Percentiles rank a stretch among this genome's conserved stretches.
phyloP scores from a whole-genome alignment of 371 early-diverging fungal genomes.

The Entomophthora muscae region DNA sequence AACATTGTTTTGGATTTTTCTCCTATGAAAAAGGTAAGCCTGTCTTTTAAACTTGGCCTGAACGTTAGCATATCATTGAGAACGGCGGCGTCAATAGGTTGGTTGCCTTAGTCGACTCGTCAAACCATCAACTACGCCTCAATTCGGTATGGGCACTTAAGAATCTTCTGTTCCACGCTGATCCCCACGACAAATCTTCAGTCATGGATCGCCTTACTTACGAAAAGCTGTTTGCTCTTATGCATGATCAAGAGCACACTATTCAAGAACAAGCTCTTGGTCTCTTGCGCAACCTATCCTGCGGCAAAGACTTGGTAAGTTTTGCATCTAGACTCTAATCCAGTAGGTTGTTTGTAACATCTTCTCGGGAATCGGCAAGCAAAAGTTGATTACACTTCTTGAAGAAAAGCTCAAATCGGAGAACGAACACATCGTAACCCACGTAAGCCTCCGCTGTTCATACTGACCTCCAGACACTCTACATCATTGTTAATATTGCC shows the following conservation, averaged over 20 bases:
- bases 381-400: slow-evolving; percentile 34
- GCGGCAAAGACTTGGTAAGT: slow-evolving; percentile 33
- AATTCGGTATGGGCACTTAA: slow-evolving; percentile 77
- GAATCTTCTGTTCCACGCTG: slow-evolving; percentile 57
- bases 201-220: slow-evolving; percentile 55
- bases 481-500: slow-evolving; percentile 50
- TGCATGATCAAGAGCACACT: slow-evolving; percentile 34
- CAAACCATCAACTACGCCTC: slow-evolving; percentile 30
- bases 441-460: slow-evolving; percentile 13
- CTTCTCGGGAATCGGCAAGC: slow-evolving; percentile 48
- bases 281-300: slow-evolving; percentile 59
- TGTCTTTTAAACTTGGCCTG: not conserved
- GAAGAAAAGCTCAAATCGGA: slow-evolving; percentile 36
- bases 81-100: slow-evolving; percentile 54
- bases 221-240: slow-evolving; percentile 31
- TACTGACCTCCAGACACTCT: slow-evolving; percentile 31
- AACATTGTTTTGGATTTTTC: slow-evolving; percentile 76
- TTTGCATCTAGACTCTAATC: not conserved
- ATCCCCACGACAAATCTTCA: slow-evolving; percentile 36
- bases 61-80: slow-evolving; percentile 38
- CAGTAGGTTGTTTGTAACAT: slow-evolving; percentile 42
- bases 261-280: slow-evolving; percentile 69
- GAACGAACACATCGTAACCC: slow-evolving; percentile 19
- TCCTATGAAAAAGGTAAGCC: slow-evolving; percentile 56
- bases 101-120: slow-evolving; percentile 35